Percentiles rank a stretch among this genome's conserved stretches.
phyloP scores from a whole-genome alignment of 2,329 filamentous ascomycete genomes.

The Neofusicoccum ribis region DNA sequence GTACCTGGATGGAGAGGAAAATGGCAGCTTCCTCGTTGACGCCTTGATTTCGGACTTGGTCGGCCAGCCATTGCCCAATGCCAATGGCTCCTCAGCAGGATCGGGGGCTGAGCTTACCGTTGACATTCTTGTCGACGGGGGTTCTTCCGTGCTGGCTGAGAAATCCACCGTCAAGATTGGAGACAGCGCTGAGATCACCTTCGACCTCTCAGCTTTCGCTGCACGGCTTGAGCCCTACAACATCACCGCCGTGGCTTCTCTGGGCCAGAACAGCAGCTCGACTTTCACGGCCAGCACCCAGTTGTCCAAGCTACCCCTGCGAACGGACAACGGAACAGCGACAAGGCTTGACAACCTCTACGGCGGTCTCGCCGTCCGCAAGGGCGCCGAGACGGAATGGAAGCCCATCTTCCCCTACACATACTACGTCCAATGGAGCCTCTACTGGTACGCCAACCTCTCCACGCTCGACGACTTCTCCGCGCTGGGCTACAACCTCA shows the following conservation, averaged over 20 bases:
- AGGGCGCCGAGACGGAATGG: conserved; percentile 31
- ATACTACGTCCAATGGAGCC: conserved; percentile 47
- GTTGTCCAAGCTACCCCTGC: conserved; percentile 45
- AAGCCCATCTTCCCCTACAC: conserved; percentile 48
- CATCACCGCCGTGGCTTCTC: conserved; percentile 37
- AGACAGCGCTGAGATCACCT: conserved; percentile 33
- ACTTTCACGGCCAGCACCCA: conserved; percentile 39
- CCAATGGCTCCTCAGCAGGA: conserved; percentile 22
- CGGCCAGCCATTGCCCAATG: conserved; percentile 36
- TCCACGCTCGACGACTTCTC: not conserved
- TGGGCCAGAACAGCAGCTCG: conserved; percentile 29
- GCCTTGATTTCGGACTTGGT: conserved; percentile 57
- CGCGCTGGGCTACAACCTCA: conserved; percentile 47
- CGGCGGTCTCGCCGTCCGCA: conserved; percentile 44
- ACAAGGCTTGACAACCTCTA: conserved; percentile 51
- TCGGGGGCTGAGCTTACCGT: conserved; percentile 30
- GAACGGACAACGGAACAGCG: conserved; percentile 45
- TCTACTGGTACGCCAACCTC: conserved; percentile 25
- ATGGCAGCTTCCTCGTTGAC: conserved; percentile 57
- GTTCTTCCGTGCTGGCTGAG: conserved; percentile 27
- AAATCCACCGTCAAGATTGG: conserved; percentile 38
- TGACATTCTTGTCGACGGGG: conserved; percentile 26
- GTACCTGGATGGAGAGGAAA: conserved; percentile 45
- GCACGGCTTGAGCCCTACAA: conserved; percentile 38
- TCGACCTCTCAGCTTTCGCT: conserved; percentile 35